phyloP scores from a whole-genome alignment of 2,329 filamentous ascomycete species.

The Fusarium torulosum region DNA sequence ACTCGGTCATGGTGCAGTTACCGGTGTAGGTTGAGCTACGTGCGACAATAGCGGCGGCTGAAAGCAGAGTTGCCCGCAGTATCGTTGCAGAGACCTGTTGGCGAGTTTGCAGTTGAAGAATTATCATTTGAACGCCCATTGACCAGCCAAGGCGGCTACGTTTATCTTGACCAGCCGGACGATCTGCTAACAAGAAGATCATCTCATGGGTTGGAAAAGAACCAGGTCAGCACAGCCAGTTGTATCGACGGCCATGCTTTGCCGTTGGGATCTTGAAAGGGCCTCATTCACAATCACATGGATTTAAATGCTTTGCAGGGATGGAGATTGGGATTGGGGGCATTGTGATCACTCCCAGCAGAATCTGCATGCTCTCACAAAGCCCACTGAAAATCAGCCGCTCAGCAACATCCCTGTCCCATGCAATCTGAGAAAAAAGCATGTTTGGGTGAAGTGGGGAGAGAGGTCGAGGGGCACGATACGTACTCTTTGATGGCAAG shows the following conservation, averaged over 20 bases:
- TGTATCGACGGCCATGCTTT: neutral
- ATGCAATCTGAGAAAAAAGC: constrained; percentile 38
- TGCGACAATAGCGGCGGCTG: constrained; percentile 45
- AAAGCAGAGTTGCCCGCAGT: constrained; percentile 39
- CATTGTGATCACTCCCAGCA: constrained; percentile 9
- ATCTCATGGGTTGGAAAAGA: neutral
- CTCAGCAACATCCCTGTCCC: constrained; percentile 36
- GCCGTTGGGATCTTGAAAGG: constrained; percentile 1
- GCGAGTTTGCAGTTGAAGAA: constrained; percentile 1
- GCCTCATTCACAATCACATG: constrained; percentile 5
- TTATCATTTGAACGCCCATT: neutral
- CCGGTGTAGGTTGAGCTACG: constrained; percentile 35
- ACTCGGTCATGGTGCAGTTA: neutral
- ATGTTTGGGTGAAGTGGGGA: constrained; percentile 31
- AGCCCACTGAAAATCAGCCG: constrained; percentile 40
- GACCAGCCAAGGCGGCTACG: constrained; percentile 9
- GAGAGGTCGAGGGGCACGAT: constrained; percentile 12
- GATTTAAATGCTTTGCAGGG: constrained; percentile 19
- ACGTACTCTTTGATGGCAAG: constrained; percentile 17
- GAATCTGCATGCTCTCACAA: constrained; percentile 33
- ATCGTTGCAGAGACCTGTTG: constrained; percentile 26
- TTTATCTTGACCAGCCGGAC: neutral
- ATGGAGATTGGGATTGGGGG: constrained; percentile 6
- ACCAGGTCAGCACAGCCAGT: neutral
- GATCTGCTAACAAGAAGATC: neutral